Evolutionary conservation across 306 rosid genomes (phyloP).

Genomic region (Styphnolobium japonicum): DNA sequence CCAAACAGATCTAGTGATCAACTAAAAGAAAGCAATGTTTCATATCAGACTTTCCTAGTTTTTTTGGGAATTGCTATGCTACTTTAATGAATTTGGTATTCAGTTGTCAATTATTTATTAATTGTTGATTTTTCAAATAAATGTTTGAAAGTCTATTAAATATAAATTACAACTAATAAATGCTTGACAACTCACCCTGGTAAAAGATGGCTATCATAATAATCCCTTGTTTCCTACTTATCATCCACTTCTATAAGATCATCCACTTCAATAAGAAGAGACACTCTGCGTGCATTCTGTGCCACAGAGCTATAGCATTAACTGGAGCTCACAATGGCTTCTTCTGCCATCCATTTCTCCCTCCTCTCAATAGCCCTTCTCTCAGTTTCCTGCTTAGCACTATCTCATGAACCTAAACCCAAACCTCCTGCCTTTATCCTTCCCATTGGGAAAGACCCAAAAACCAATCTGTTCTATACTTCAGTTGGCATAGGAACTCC

Average conservation of each 20-base stretch:
- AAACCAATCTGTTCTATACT: slow-evolving; percentile 27
- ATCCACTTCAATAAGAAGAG: background rate
- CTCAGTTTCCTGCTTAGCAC: background rate
- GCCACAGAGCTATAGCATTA: background rate
- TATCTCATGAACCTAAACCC: background rate
- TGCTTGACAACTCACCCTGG: too few relatives aligned
- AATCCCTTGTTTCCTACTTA: too few relatives aligned
- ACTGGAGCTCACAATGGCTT: slow-evolving; percentile 2
- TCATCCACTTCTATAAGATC: too few relatives aligned
- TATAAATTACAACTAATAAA: too few relatives aligned
- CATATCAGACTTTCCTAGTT: too few relatives aligned
- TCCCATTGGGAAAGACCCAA: slow-evolving; percentile 27
- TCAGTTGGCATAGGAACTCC: slow-evolving; percentile 35
- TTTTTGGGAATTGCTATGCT: too few relatives aligned
- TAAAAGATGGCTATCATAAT: too few relatives aligned
- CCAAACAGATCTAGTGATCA: background rate
- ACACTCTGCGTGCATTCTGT: background rate
- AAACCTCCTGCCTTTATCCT: background rate
- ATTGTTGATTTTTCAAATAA: too few relatives aligned
- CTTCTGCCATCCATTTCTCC: background rate
- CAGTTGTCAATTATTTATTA: too few relatives aligned
- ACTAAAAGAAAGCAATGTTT: too few relatives aligned
- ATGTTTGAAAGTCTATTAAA: too few relatives aligned
- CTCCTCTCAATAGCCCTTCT: slow-evolving; percentile 7
- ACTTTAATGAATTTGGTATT: too few relatives aligned